Conservation (phyloP, 1,284 basidiomycete genomes). For the Takashimella tepidaria region DNA sequence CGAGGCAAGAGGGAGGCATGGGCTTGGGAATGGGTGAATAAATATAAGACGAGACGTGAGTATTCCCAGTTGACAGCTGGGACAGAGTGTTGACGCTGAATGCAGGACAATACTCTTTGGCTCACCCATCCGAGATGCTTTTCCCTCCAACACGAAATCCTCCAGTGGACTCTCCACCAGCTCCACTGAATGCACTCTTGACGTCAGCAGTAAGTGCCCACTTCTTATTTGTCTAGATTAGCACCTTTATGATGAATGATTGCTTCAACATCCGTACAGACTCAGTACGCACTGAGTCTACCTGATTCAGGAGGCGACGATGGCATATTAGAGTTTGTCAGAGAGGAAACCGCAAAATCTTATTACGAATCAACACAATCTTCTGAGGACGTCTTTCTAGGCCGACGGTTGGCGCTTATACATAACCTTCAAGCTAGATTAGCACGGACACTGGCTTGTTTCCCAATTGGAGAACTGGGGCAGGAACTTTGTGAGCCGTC, state of each 20-base stretch:
- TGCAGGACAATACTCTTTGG: neutral
- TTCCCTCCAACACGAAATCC: constrained; percentile 9
- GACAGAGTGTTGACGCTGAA: constrained; percentile 5
- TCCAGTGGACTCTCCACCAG: neutral
- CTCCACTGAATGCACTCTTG: constrained; percentile 8
- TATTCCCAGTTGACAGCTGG: neutral
- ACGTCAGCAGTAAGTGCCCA: constrained; percentile 15
- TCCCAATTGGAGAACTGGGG: constrained; percentile 28
- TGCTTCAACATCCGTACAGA: too few species aligned
- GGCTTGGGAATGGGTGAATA: constrained; percentile 20
- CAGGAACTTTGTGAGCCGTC: constrained; percentile 26
- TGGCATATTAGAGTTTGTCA: constrained; percentile 1
- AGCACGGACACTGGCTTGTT: constrained; percentile 18
- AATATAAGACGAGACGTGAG: constrained; percentile 3
- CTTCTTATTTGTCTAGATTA: too few species aligned
- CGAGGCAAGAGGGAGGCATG: constrained; percentile 13
- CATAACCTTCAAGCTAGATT: constrained; percentile 14
- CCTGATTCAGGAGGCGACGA: neutral
- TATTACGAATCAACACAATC: constrained; percentile 10
- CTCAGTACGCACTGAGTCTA: too few species aligned
- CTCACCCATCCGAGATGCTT: constrained; percentile 1
- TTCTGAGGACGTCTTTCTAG: constrained; percentile 12
- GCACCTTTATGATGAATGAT: neutral
- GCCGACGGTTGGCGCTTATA: constrained; percentile 15
- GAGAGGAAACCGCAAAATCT: constrained; percentile 12